Conservation (phyloP, 345 rosid species). For the Eucalyptus urophylla region DNA sequence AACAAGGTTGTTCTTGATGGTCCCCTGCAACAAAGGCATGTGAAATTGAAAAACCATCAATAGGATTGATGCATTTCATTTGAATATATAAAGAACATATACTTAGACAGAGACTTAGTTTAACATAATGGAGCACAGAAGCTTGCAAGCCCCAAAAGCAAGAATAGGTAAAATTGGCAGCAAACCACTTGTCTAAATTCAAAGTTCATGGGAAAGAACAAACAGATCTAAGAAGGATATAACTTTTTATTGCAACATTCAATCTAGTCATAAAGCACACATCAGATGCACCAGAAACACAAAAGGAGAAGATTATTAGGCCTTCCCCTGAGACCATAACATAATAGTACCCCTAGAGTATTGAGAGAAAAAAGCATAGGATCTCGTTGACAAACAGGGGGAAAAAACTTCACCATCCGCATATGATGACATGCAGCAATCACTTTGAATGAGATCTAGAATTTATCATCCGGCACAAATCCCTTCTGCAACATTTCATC, state of each 20-base stretch:
- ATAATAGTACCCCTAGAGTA: neutral
- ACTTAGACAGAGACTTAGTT: neutral
- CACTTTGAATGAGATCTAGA: constrained; percentile 2
- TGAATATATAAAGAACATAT: neutral
- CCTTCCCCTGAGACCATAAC: neutral
- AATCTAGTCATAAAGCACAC: neutral
- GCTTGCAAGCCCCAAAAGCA: neutral
- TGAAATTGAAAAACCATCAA: neutral
- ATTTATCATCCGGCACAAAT: constrained; percentile 67
- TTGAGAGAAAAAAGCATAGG: neutral
- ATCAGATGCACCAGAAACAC: neutral
- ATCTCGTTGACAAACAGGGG: neutral
- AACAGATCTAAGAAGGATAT: neutral
- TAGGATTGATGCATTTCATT: neutral
- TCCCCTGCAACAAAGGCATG: neutral
- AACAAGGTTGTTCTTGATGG: neutral
- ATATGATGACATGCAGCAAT: neutral
- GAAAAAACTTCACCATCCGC: neutral
- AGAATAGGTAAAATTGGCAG: neutral
- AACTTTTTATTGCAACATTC: neutral
- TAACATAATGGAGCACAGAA: neutral
- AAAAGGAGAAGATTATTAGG: neutral
- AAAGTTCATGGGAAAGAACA: neutral
- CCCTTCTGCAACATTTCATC: constrained; percentile 82
- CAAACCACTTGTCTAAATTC: neutral